Percentiles rank a stretch among this genome's conserved stretches.
Conservation (phyloP, 2,329 filamentous ascomycete species). For the Scedosporium dehoogii region DNA sequence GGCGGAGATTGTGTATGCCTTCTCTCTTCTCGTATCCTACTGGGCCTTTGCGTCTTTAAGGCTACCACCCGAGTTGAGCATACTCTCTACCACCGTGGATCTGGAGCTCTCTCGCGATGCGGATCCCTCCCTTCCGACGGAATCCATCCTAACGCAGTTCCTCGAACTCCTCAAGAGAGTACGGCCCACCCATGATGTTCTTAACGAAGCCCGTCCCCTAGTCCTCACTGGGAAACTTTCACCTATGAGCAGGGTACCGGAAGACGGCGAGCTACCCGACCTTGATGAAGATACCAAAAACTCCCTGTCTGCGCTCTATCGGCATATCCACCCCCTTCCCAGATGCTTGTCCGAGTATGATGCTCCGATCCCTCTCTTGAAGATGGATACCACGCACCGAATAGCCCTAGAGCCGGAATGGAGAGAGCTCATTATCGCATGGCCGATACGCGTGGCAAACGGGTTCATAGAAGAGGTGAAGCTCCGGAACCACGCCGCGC, state of each 20-base stretch:
- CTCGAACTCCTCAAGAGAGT: not conserved
- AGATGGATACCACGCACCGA: conserved; percentile 7
- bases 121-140: not conserved
- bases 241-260: not conserved
- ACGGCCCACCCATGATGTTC: not conserved
- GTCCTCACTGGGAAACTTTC: not conserved
- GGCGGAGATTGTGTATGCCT: conserved; percentile 6
- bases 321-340: not conserved
- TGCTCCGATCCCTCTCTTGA: not conserved
- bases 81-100: conserved; percentile 3
- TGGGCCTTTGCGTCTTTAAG: conserved; percentile 12
- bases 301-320: not conserved
- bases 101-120: not conserved
- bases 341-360: not conserved
- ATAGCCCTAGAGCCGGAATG: conserved; percentile 2
- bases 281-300: not conserved
- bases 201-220: not conserved
- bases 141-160: conserved; percentile 1
- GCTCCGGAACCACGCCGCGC: conserved; percentile 4
- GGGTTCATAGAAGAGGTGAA: conserved; percentile 6
- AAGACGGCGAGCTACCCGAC: not conserved
- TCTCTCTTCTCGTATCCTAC: conserved; percentile 11
- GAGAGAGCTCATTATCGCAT: conserved; percentile 8
- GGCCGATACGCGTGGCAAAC: conserved; percentile 9
- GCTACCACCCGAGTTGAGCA: conserved; percentile 9